Evolutionary conservation across 768 basidiomycete species (phyloP).

Genomic region (Tephrocybe rancida): DNA sequence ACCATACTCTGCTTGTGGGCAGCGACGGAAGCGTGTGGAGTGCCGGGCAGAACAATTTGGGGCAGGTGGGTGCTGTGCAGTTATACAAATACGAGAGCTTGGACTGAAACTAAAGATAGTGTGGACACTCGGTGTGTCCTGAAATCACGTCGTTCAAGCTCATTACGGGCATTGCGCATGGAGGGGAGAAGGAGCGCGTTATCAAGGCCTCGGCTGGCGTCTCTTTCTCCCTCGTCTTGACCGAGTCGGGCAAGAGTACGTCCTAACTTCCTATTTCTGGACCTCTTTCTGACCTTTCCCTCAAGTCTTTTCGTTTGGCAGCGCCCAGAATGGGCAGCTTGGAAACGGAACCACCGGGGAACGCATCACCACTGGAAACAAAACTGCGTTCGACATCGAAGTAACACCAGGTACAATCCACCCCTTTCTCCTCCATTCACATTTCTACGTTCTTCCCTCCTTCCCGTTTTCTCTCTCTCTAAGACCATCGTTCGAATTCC

Average conservation of each 20-base stretch:
- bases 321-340: slow-evolving; percentile 90
- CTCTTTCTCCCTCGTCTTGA: slow-evolving; percentile 82
- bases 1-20: slow-evolving; percentile 82
- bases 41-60: slow-evolving; percentile 77
- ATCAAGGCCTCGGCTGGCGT: slow-evolving; percentile 80
- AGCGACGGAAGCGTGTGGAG: slow-evolving; percentile 84
- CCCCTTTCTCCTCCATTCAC: not conserved
- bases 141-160: slow-evolving; percentile 70
- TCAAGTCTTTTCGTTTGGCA: slow-evolving; percentile 88
- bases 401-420: slow-evolving; percentile 57
- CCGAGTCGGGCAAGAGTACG: slow-evolving; percentile 79
- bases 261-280: not conserved
- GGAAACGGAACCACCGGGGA: slow-evolving; percentile 95
- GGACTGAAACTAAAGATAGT: slow-evolving; percentile 39
- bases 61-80: slow-evolving; percentile 58
- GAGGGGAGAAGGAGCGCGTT: slow-evolving; percentile 64
- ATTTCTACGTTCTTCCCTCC: not conserved
- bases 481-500: too few relatives aligned
- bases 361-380: slow-evolving; percentile 83
- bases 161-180: slow-evolving; percentile 58
- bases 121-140: slow-evolving; percentile 66
- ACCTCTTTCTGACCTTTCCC: not conserved
- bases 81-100: not conserved
- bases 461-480: too few relatives aligned
- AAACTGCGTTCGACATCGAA: slow-evolving; percentile 81